Base-by-base conservation (phyloP, 768 basidiomycete species). In the Suillus alpinus region DNA sequence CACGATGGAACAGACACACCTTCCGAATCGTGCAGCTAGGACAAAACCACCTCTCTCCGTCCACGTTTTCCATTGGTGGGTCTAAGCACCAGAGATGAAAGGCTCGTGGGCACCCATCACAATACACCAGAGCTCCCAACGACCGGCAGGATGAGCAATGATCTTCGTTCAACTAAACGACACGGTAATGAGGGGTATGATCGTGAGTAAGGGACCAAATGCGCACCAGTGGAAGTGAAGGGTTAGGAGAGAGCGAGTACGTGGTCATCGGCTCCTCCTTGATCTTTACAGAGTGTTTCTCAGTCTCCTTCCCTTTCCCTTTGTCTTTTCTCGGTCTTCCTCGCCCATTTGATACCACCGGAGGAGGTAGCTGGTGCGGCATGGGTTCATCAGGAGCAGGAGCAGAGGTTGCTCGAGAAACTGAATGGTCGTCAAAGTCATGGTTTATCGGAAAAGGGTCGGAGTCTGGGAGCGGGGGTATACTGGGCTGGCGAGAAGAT, bases 61-160 rank as follows among this genome's bases (percentile, higher is more conserved):
- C 94, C 63, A 89, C 82, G 53, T 86, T 79, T 63, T 95, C 92
- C 80, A 98, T 84, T 23, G 97, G 97, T 57, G 97, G 97, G 73
- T 99, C 91, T 65, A 99, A 82, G 74, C 97, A 99, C 84, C 91
- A 88, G 62, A 98, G 86, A 76, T 99, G 97, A 74, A 97, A 99
- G 7, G 95, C 94, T 64, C 90, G 80, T 39, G 96, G 93, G 72
- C 97, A 99, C 20, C 95, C 95, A 73, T 98, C 97, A 74, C 97
- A 99, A 73, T 97, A 98, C 20, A 99, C 85, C 62, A 98, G 82
- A 47, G 90, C 85, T 52, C 96, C 96, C 65, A 80, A 69, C 29
- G 88, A 92, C 67, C 88, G 86, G 72, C 91, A 94, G 18, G 91
- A 84, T 63, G 91, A 92, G 70, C 91, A 94, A 68, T 93, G 89